Base-by-base conservation (phyloP, 1,284 basidiomycete genomes). In the Singerocomus inundabilis region DNA sequence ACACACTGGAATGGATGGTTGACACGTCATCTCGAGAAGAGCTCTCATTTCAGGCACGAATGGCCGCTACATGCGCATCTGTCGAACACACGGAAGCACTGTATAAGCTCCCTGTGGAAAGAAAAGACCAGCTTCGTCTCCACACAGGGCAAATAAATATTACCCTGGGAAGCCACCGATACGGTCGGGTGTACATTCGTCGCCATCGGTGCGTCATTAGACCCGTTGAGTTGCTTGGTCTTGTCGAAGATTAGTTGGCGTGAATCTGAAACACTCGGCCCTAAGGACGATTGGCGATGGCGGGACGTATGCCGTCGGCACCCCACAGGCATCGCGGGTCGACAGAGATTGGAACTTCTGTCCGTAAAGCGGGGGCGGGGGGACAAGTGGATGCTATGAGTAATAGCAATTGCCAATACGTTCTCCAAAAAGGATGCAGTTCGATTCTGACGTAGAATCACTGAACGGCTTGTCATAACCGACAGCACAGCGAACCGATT, bases 1-100 rank as follows among this genome's bases (percentile, higher is more conserved):
- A 10, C 9, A 10, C 12, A 8, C 46, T 26, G 3, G 42, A 56
- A 46, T 56, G 32, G n/a, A n/a, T n/a, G n/a, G 37, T 35, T 26
- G 38, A 46, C 25, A 40, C 54, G 54, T 53, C 54, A 54, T 52
- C 30, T 34, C 31, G 37, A 8, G 32, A 32, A 6, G 13, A n/a
- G 11, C 15, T 26, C 34, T 18, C n/a, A 10, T 47, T 16, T 33
- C 29, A 53, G 26, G 32, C 16, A 54, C 38, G 38, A 33, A 38
- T 33, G 38, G 9, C 26, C 16, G 18, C 18, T 11, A 21, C 25
- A 15, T 28, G 25, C 51, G 6, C 12, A 29, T n/a, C 8, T 34
- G 18, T 31, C 15, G 25, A 13, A 34, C 24, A 28, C 34, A 29
- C 28, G 6, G 25, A 24, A 34, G 16, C 15, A 32, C 12, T 21